Base-by-base conservation (phyloP, 1,284 basidiomycete species). In the Cutaneotrichosporon sp. region DNA sequence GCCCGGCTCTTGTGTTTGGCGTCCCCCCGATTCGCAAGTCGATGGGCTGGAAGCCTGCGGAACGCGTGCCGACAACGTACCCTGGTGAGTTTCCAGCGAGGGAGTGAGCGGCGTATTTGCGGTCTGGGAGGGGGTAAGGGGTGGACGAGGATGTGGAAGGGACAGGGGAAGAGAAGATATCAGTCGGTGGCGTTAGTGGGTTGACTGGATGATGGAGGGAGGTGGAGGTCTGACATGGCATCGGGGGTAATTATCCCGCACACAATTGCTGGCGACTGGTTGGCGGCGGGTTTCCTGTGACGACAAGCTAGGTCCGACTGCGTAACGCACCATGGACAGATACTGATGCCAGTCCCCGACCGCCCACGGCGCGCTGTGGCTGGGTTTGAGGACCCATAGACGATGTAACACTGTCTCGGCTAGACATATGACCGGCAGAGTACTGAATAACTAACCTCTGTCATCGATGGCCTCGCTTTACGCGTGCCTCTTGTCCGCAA, bases 51-150 rank as follows among this genome's bases (percentile, higher is more conserved):
- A 85, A 85, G 72, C 86, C 86, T 4, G 81, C 89, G 51, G 90
- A 92, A 76, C 84, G 84, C 50, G 85, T 92, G 60, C 94, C 94
- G 11, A 88, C 88, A 11, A 86, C 90, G 31, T 97, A 91, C 81
- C 94, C 94, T 72, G 76, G 94, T 97, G 78, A 78, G 92, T 85
- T 21, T 30, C 14, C 13, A 13, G 38, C 11, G 40, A 18, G 8
- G 22, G 47, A n/a, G n/a, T 26, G 26, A 26, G 26, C 26, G 26
- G 26, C 26, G 26, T 26, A 26, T 26, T 26, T 26, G 26, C 3
- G 26, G 26, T 26, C 26, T 8, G 36, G 36, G 36, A 36, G 9
- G 36, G 13, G 36, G 36, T 9, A 36, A 47, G 42, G 42, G 42
- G n/a, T 10, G 36, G 36, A 10, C 9, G 36, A 16, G 14, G 40